These are phyloP conservation scores for Arthrobotrys sphaeroides DNA, from an alignment of 2,329 filamentous ascomycete genomes.

Conservation along the genomic window DNA sequence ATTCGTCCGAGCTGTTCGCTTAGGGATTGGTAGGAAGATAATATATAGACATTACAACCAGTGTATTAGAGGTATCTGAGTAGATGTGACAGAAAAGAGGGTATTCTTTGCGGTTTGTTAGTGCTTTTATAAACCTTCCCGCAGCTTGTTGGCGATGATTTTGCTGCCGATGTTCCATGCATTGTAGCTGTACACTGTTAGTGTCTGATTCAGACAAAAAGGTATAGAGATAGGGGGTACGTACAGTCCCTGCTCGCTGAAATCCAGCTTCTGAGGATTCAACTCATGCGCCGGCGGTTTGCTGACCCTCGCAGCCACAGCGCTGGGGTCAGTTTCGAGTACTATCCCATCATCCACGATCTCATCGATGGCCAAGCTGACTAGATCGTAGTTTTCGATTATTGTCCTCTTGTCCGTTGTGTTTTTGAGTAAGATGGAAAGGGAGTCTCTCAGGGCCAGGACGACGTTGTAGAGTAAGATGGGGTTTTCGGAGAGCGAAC, in stretches of 20 bases:
- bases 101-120: background rate
- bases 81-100: background rate
- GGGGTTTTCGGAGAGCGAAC: slow-evolving; percentile 92
- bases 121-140: slow-evolving; percentile 37
- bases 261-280: slow-evolving; percentile 50
- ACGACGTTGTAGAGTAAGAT: slow-evolving; percentile 95
- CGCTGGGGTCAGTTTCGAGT: slow-evolving; percentile 93
- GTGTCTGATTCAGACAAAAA: background rate
- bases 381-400: slow-evolving; percentile 97
- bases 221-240: background rate
- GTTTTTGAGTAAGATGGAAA: slow-evolving; percentile 32
- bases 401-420: slow-evolving; percentile 98
- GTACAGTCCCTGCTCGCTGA: slow-evolving; percentile 52
- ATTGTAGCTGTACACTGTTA: slow-evolving; percentile 26
- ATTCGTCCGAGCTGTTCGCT: too few relatives aligned
- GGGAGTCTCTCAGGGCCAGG: slow-evolving; percentile 66
- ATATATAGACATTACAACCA: slow-evolving; percentile 18
- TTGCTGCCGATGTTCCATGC: slow-evolving; percentile 47
- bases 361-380: slow-evolving; percentile 92
- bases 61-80: slow-evolving; percentile 19
- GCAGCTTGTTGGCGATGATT: slow-evolving; percentile 46
- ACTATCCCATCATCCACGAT: slow-evolving; percentile 96
- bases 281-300: slow-evolving; percentile 85
- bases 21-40: background rate
- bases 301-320: slow-evolving; percentile 91